Evolutionary conservation across 164 flowering plant species (phyloP).

Genomic region (Platanus orientalis): DNA sequence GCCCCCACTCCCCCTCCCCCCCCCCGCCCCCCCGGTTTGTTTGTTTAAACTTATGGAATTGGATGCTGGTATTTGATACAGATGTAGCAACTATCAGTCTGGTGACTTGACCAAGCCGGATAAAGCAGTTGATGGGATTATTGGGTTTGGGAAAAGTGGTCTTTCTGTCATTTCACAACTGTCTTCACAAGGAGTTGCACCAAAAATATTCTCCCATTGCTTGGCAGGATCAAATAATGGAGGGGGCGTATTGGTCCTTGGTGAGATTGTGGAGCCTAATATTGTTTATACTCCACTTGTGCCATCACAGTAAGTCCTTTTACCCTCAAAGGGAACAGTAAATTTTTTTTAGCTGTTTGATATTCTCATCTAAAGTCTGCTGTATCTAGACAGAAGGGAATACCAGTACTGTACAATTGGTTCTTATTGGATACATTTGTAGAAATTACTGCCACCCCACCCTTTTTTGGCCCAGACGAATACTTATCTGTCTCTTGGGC

Average conservation of each 20-base stretch:
- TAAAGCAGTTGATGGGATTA: slow-evolving; percentile 94
- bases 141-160: slow-evolving; percentile 86
- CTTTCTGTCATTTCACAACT: slow-evolving; percentile 86
- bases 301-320: slow-evolving; percentile 59
- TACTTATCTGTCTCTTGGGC: too few relatives aligned
- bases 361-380: not conserved
- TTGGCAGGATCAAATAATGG: slow-evolving; percentile 64
- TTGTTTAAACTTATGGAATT: slow-evolving; percentile 4
- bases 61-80: slow-evolving; percentile 32
- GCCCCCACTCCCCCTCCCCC: not conserved
- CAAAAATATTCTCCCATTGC: slow-evolving; percentile 89
- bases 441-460: too few relatives aligned
- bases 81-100: slow-evolving; percentile 73
- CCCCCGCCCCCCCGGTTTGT: not conserved
- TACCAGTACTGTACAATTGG: too few relatives aligned
- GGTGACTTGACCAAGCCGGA: slow-evolving; percentile 89
- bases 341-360: not conserved
- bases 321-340: not conserved
- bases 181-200: slow-evolving; percentile 66
- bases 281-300: slow-evolving; percentile 89
- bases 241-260: slow-evolving; percentile 94
- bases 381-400: too few relatives aligned
- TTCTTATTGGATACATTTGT: too few relatives aligned
- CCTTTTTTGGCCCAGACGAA: too few relatives aligned
- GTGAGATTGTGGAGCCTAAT: slow-evolving; percentile 78